Evolutionary conservation across 345 rosid species (phyloP).

Genomic region (Passiflora organensis): DNA sequence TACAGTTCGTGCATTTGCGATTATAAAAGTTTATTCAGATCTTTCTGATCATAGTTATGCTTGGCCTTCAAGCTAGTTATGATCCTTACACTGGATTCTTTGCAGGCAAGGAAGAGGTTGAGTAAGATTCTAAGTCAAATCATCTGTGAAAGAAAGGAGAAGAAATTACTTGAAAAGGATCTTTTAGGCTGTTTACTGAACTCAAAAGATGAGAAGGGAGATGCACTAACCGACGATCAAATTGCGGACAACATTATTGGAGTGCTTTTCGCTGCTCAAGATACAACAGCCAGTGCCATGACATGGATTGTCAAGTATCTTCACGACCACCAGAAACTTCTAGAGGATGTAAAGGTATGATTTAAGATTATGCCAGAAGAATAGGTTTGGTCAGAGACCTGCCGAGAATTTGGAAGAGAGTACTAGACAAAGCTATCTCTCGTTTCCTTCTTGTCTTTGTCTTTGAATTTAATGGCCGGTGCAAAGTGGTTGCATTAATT

Average conservation of each 20-base stretch:
- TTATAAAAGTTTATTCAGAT: too few relatives aligned
- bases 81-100: not conserved
- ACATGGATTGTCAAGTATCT: slow-evolving; percentile 81
- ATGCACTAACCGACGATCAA: slow-evolving; percentile 34
- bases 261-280: slow-evolving; percentile 68
- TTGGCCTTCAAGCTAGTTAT: not conserved
- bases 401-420: slow-evolving; percentile 4
- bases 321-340: slow-evolving; percentile 61
- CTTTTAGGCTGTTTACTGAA: slow-evolving; percentile 45
- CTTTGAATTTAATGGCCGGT: not conserved
- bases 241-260: slow-evolving; percentile 68
- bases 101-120: slow-evolving; percentile 57
- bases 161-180: slow-evolving; percentile 33
- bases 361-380: not conserved
- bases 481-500: slow-evolving; percentile 6
- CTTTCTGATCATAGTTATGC: too few relatives aligned
- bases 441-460: slow-evolving; percentile 12
- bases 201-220: slow-evolving; percentile 42
- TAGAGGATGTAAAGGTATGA: slow-evolving; percentile 64
- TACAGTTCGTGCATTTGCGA: too few relatives aligned
- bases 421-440: slow-evolving; percentile 11
- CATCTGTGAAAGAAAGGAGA: slow-evolving; percentile 49
- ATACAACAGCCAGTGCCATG: slow-evolving; percentile 69
- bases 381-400: slow-evolving; percentile 35
- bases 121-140: slow-evolving; percentile 43